Percentiles rank a stretch among this genome's conserved stretches.
These are phyloP conservation scores for Xanthoconium purpureum DNA, from an alignment of 768 basidiomycete species.

Conservation along the genomic window DNA sequence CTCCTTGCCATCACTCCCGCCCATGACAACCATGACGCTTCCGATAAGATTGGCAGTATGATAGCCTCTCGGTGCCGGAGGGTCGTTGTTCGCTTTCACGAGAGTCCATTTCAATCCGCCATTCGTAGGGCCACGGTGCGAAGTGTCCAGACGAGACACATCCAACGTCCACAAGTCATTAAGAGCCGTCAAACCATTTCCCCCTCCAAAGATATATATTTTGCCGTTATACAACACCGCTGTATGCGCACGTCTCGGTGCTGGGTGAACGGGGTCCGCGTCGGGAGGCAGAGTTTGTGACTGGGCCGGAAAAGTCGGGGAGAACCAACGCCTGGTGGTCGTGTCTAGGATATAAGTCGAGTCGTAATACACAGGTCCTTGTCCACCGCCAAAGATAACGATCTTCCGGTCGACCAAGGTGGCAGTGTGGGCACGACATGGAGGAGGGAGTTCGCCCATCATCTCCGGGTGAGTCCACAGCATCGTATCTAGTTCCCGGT, in stretches of 20 bases:
- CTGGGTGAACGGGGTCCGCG: constrained; percentile 37
- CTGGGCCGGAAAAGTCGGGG: constrained; percentile 37
- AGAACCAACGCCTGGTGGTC: constrained; percentile 60
- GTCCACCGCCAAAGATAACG: constrained; percentile 84
- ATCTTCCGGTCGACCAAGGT: constrained; percentile 79
- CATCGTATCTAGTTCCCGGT: constrained; percentile 64
- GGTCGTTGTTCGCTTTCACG: constrained; percentile 52
- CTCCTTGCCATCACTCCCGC: constrained; percentile 87
- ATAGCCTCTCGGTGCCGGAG: constrained; percentile 74
- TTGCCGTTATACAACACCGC: constrained; percentile 68
- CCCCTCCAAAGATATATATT: constrained; percentile 91
- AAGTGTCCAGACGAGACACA: constrained; percentile 43
- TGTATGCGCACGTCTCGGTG: constrained; percentile 84
- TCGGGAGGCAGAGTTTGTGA: constrained; percentile 3
- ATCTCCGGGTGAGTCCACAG: constrained; percentile 82
- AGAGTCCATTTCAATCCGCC: constrained; percentile 54
- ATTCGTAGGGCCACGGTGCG: constrained; percentile 8
- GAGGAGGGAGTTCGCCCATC: constrained; percentile 74
- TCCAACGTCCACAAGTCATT: constrained; percentile 91
- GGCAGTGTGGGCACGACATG: constrained; percentile 84
- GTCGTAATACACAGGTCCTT: constrained; percentile 80
- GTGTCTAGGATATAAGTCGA: constrained; percentile 83
- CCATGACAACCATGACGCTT: constrained; percentile 82
- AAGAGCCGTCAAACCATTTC: constrained; percentile 85
- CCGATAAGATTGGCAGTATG: constrained; percentile 88